Conservation (phyloP, 768 basidiomycete genomes). For the Amanita polypyramis region DNA sequence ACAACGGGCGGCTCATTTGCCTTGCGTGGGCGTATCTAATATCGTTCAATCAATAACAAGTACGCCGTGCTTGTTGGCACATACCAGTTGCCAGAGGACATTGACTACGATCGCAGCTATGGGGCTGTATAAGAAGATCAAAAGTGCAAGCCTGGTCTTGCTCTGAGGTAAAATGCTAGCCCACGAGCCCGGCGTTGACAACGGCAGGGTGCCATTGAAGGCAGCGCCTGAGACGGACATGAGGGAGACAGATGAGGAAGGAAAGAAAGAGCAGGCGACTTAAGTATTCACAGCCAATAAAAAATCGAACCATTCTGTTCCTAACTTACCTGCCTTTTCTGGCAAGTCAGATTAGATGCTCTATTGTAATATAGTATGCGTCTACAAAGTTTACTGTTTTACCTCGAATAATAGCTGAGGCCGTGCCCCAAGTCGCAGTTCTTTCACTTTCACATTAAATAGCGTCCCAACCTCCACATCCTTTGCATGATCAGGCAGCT, state of each 20-base stretch:
- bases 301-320: conserved; percentile 25
- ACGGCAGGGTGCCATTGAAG: conserved; percentile 12
- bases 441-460: conserved; percentile 17
- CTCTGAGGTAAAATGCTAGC: conserved; percentile 31
- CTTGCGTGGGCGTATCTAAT: conserved; percentile 56
- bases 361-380: background rate
- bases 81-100: conserved; percentile 68
- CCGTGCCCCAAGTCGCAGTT: conserved; percentile 19
- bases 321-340: background rate
- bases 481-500: background rate
- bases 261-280: background rate
- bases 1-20: conserved; percentile 77
- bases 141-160: conserved; percentile 29
- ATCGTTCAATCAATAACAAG: background rate
- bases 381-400: background rate
- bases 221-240: conserved; percentile 24
- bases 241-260: conserved; percentile 10
- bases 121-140: conserved; percentile 58
- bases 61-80: conserved; percentile 15
- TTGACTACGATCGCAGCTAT: conserved; percentile 62
- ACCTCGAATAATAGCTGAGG: conserved; percentile 1
- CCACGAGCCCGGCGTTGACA: conserved; percentile 32
- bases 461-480: background rate
- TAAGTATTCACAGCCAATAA: conserved; percentile 12
- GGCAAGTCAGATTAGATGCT: background rate